Conservation (phyloP, 305 asterid genomes). For the Fraxinus dipetala region DNA sequence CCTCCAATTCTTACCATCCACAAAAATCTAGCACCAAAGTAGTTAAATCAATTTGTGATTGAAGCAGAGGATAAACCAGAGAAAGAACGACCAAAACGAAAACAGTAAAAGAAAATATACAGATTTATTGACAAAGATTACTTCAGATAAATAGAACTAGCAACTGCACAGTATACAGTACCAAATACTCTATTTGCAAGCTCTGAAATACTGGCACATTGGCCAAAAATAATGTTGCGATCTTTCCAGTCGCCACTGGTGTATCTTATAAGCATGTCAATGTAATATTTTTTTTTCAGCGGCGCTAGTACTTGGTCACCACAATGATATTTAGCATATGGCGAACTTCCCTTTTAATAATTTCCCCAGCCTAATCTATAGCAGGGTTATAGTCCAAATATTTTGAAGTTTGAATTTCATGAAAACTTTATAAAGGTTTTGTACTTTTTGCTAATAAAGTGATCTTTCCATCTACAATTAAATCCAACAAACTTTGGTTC, state of each 20-base stretch:
- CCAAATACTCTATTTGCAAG: neutral
- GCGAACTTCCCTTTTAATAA: neutral
- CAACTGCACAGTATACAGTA: neutral
- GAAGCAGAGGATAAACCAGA: constrained; percentile 7
- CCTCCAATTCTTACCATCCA: constrained; percentile 99
- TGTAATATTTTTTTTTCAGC: neutral
- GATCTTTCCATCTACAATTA: neutral
- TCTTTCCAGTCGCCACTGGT: neutral
- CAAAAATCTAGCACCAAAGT: constrained; percentile 59
- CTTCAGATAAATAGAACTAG: neutral
- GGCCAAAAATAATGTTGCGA: neutral
- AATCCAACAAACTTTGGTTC: neutral
- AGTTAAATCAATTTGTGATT: constrained; percentile 24
- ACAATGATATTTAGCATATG: neutral
- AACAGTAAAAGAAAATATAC: neutral
- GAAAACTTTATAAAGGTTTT: neutral
- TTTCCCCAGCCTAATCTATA: neutral
- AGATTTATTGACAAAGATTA: neutral
- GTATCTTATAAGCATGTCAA: neutral
- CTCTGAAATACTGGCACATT: neutral
- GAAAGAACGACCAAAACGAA: neutral
- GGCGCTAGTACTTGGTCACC: neutral
- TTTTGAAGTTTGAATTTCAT: neutral
- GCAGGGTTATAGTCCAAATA: neutral
- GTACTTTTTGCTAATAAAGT: neutral